phyloP scores from a whole-genome alignment of 495 filamentous ascomycete species.

The Annulohypoxylon bovei region DNA sequence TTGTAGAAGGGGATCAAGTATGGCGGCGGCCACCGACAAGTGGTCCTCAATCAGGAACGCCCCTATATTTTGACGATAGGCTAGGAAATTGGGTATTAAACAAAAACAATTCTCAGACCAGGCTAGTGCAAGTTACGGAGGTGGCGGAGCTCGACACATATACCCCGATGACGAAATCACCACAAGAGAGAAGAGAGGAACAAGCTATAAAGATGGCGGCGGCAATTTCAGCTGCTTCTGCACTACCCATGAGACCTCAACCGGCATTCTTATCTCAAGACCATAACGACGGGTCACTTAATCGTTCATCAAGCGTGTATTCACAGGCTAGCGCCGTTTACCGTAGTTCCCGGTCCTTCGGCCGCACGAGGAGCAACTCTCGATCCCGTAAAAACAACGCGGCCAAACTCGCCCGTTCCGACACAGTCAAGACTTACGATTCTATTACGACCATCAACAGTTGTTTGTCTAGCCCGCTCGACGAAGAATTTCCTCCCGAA shows the following conservation, averaged over 20 bases:
- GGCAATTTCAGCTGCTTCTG: conserved; percentile 36
- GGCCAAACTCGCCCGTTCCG: conserved; percentile 23
- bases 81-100: conserved; percentile 58
- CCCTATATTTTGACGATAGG: conserved; percentile 56
- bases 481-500: conserved; percentile 29
- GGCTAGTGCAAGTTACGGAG: conserved; percentile 24
- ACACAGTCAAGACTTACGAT: conserved; percentile 43
- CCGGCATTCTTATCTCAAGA: conserved; percentile 34
- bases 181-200: conserved; percentile 50
- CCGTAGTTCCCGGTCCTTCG: conserved; percentile 19
- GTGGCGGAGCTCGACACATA: conserved; percentile 48
- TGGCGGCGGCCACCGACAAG: conserved; percentile 49
- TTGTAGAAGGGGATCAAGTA: conserved; percentile 42
- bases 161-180: conserved; percentile 54
- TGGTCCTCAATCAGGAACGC: conserved; percentile 51
- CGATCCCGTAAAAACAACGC: conserved; percentile 35
- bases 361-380: conserved; percentile 20
- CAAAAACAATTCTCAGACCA: conserved; percentile 36
- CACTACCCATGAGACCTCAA: conserved; percentile 21
- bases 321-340: conserved; percentile 37
- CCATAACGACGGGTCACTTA: background rate
- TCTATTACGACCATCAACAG: conserved; percentile 48
- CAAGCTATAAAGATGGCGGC: conserved; percentile 41
- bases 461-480: conserved; percentile 34
- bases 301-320: conserved; percentile 44